phyloP scores from a whole-genome alignment of 495 filamentous ascomycete genomes.

The Neohortaea acidophila region DNA sequence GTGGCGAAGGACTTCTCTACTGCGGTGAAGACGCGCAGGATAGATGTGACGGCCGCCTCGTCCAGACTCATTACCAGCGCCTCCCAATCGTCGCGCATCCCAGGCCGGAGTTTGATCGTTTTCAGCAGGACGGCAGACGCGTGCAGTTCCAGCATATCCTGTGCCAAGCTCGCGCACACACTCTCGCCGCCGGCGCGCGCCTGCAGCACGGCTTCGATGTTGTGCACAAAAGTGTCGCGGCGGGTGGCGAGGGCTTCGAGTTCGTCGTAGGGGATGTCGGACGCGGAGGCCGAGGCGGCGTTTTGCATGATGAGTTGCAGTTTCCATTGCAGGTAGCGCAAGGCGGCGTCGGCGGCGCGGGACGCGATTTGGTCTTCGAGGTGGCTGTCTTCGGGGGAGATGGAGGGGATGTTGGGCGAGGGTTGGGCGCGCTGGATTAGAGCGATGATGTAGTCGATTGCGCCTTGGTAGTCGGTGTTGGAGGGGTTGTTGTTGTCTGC shows the following conservation, averaged over 20 bases:
- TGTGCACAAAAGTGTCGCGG: conserved; percentile 40
- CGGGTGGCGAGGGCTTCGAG: conserved; percentile 43
- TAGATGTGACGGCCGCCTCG: conserved; percentile 30
- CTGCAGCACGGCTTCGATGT: conserved; percentile 51
- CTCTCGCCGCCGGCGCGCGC: conserved; percentile 51
- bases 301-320: conserved; percentile 32
- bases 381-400: conserved; percentile 39
- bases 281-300: conserved; percentile 10
- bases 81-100: conserved; percentile 41
- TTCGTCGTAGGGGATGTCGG: conserved; percentile 33
- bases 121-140: conserved; percentile 58
- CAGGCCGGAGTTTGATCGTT: conserved; percentile 26
- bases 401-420: conserved; percentile 37
- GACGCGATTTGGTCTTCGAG: conserved; percentile 61
- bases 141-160: conserved; percentile 62
- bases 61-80: conserved; percentile 49
- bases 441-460: conserved; percentile 49
- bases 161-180: conserved; percentile 58
- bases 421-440: conserved; percentile 51
- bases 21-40: conserved; percentile 56
- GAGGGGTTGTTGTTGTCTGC: conserved; percentile 16
- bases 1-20: conserved; percentile 65
- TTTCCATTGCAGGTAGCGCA: conserved; percentile 96
- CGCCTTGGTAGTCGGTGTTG: conserved; percentile 15
- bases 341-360: conserved; percentile 51